Conservation (phyloP, 108 stramenopile species). For the Stephanodiscus triporus region DNA sequence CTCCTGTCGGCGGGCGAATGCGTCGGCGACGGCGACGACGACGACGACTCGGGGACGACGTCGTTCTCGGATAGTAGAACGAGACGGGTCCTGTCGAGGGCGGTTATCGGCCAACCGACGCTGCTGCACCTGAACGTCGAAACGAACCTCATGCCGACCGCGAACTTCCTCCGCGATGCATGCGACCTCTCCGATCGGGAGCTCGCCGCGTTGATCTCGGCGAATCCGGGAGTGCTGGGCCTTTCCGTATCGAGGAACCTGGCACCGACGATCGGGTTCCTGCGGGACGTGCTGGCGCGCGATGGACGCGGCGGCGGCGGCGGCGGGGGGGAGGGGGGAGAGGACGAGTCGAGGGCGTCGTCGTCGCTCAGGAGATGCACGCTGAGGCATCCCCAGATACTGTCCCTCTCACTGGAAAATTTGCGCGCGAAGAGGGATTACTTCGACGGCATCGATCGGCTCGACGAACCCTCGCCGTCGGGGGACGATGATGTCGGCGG, state of each 20-base stretch:
- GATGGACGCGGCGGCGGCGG: background rate
- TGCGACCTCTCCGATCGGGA: slow-evolving; percentile 45
- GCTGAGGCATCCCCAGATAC: slow-evolving; percentile 68
- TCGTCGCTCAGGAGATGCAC: slow-evolving; percentile 55
- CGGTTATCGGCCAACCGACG: slow-evolving; percentile 42
- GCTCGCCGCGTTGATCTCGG: slow-evolving; percentile 37
- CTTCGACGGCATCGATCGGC: slow-evolving; percentile 62
- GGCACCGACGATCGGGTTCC: slow-evolving; percentile 49
- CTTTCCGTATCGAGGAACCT: slow-evolving; percentile 60
- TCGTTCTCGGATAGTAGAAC: background rate
- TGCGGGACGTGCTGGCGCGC: slow-evolving; percentile 29
- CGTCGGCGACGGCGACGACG: slow-evolving; percentile 3
- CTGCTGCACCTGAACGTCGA: slow-evolving; percentile 66
- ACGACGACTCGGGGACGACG: background rate
- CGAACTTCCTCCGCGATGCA: slow-evolving; percentile 48
- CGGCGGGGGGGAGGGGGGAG: background rate
- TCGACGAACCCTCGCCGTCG: background rate
- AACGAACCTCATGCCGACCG: slow-evolving; percentile 60
- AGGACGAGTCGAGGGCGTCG: background rate
- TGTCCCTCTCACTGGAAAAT: slow-evolving; percentile 66
- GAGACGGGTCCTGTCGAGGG: too few species aligned
- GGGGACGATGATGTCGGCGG: background rate
- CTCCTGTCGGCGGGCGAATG: slow-evolving; percentile 10
- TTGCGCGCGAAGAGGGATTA: slow-evolving; percentile 61
- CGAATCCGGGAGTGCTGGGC: slow-evolving; percentile 51